Conservation (phyloP, 139 green algal species). For the Chlamydomonas sp. region DNA sequence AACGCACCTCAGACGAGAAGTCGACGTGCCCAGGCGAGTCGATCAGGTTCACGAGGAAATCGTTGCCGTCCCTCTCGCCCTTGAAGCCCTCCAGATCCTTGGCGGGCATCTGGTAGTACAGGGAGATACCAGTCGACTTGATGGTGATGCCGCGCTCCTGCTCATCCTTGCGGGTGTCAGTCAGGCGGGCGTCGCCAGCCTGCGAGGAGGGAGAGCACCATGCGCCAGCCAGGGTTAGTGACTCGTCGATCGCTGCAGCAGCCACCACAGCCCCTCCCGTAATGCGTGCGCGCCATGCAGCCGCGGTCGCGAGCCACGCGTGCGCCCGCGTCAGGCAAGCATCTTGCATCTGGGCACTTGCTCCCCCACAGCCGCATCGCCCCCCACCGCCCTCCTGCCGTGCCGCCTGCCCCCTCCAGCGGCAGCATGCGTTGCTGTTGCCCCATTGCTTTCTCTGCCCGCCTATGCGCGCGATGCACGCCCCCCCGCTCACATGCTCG, state of each 20-base stretch:
- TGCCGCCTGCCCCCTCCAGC: neutral
- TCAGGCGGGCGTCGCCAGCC: slow-evolving; percentile 84
- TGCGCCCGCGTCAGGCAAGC: too few species aligned
- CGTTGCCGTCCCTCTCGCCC: slow-evolving; percentile 71
- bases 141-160: slow-evolving; percentile 99
- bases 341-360: too few species aligned
- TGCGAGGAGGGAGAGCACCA: slow-evolving; percentile 32
- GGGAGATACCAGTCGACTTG: slow-evolving; percentile 99
- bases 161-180: slow-evolving; percentile 96
- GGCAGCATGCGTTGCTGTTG: too few species aligned
- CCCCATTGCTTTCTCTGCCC: too few species aligned
- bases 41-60: slow-evolving; percentile 98
- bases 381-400: too few species aligned
- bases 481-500: slow-evolving; percentile 58
- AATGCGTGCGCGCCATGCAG: too few species aligned
- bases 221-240: neutral
- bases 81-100: slow-evolving; percentile 70
- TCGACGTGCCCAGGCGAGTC: slow-evolving; percentile 99
- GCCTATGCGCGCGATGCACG: too few species aligned
- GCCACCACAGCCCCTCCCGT: too few species aligned
- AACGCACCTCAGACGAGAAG: slow-evolving; percentile 98
- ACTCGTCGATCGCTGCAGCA: too few species aligned
- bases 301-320: too few species aligned
- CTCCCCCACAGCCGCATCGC: too few species aligned
- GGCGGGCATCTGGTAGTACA: slow-evolving; percentile 92